Conservation (phyloP, 177 flowering plant genomes). For the Tripterygium wilfordii region DNA sequence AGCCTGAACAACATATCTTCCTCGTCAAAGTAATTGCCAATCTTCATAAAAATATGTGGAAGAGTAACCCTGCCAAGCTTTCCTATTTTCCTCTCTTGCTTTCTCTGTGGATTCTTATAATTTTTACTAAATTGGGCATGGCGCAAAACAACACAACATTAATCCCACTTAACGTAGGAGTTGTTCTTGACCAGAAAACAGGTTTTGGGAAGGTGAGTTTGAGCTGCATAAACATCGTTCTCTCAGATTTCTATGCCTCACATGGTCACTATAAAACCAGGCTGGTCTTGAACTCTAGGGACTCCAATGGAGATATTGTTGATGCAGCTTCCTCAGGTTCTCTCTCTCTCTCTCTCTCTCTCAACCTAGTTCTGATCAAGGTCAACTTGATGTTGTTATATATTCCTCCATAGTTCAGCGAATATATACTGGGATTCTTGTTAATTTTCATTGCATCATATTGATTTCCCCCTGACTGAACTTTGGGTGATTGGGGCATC, state of each 20-base stretch:
- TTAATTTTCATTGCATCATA: no score
- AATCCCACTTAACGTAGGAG: conserved; percentile 22
- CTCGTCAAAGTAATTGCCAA: no score
- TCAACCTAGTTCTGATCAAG: no score
- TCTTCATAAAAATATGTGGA: not conserved
- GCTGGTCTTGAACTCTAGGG: conserved; percentile 15
- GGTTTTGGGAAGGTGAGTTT: conserved; percentile 9
- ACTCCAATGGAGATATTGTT: conserved; percentile 22
- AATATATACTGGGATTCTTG: no score
- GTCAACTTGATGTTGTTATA: no score
- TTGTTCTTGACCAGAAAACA: conserved; percentile 21
- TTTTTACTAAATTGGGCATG: not conserved
- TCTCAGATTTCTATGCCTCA: conserved; percentile 23
- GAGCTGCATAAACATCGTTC: conserved; percentile 25
- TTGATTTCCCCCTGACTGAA: no score
- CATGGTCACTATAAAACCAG: conserved; percentile 20
- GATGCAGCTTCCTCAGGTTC: conserved; percentile 27
- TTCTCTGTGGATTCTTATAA: not conserved
- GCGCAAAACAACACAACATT: conserved; percentile 14
- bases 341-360: not conserved
- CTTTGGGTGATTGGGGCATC: no score
- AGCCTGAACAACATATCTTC: not conserved
- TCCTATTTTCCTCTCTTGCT: not conserved
- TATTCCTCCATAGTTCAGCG: no score
- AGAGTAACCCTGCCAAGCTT: not conserved